Evolutionary conservation across 2,329 filamentous ascomycete genomes (phyloP), one percentile per base, ranked within the genome.

Genomic region (Aspergillus latus): DNA sequence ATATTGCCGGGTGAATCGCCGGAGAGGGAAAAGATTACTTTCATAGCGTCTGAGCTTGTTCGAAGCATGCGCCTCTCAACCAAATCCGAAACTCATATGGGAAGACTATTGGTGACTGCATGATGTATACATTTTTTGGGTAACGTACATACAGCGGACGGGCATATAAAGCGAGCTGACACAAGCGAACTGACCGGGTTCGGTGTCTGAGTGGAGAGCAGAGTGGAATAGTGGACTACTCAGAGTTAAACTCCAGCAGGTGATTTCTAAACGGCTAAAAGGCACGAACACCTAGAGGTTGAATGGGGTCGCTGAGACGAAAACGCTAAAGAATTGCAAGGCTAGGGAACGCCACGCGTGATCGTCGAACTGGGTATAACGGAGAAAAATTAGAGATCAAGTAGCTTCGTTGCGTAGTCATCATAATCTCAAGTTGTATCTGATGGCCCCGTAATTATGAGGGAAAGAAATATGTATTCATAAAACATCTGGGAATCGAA

Each of bases 11-110:
- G 5, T 32, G 13, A 5, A 15, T 45, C 11, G 5, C 10, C 21
- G 21, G 21, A 21, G 21, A 42, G 9, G 29, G 26, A 28, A 28
- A 28, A 28, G 36, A 39, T n/a, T 36, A 36, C 9, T 13, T 45
- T 11, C 5, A 28, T n/a, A 9, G 26, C 26, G 28, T 29, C n/a
- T 8, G 48, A 26, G 42, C 48, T 6, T 9, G 16, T 26, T 50
- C 36, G 21, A 37, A 49, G 29, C 21, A 21, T 21, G 21, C 21
- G 21, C 21, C 21, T 26, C 47, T 29, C 21, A 10, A 8, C 47
- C 34, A 5, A 40, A 39, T 13, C 47, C 47, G n/a, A 49, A 49
- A 13, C 47, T 49, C 47, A 49, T 49, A 8, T 49, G 29, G 21
- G 15, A 40, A 10, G 10, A 9, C n/a, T 21, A 26, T 2, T 21